Evolutionary conservation across 495 filamentous ascomycete species (phyloP).

Genomic region (Penicillium psychrofluorescens): DNA sequence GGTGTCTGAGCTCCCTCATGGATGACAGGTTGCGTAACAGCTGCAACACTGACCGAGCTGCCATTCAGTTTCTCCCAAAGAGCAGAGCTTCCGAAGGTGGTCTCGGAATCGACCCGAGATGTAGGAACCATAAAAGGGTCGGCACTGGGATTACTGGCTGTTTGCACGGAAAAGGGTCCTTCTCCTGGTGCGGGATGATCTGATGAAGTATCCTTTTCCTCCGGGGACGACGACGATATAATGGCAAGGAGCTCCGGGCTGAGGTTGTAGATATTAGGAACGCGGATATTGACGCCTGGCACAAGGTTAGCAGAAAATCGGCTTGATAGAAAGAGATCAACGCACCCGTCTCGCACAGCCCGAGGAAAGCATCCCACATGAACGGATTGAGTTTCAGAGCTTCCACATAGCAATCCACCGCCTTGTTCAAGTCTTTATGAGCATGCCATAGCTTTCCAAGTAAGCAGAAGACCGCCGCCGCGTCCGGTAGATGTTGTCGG

Average conservation of each 20-base stretch:
- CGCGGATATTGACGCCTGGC: conserved; percentile 66
- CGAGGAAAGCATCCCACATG: conserved; percentile 95
- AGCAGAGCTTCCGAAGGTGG: conserved; percentile 42
- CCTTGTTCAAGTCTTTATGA: conserved; percentile 71
- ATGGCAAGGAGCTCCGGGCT: conserved; percentile 56
- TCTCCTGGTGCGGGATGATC: conserved; percentile 32
- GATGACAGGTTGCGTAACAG: conserved; percentile 19
- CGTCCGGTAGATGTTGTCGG: conserved; percentile 68
- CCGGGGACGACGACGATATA: conserved; percentile 30
- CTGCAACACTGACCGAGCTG: conserved; percentile 32
- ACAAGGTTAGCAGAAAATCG: conserved; percentile 15
- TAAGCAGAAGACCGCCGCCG: conserved; percentile 69
- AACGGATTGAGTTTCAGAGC: conserved; percentile 88
- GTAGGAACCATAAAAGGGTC: conserved; percentile 43
- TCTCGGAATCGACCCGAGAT: conserved; percentile 29
- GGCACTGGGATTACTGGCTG: conserved; percentile 32
- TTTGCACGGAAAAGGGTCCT: conserved; percentile 33
- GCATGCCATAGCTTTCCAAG: conserved; percentile 82
- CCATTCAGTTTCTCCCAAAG: conserved; percentile 53
- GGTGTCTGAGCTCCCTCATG: conserved; percentile 39
- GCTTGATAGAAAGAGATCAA: conserved; percentile 1
- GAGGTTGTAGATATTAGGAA: conserved; percentile 79
- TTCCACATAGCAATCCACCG: conserved; percentile 76
- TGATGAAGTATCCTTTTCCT: conserved; percentile 25
- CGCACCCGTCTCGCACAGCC: conserved; percentile 64